Base-by-base conservation (phyloP, 2,329 filamentous ascomycete genomes). In the Chaetomium strumarium region DNA sequence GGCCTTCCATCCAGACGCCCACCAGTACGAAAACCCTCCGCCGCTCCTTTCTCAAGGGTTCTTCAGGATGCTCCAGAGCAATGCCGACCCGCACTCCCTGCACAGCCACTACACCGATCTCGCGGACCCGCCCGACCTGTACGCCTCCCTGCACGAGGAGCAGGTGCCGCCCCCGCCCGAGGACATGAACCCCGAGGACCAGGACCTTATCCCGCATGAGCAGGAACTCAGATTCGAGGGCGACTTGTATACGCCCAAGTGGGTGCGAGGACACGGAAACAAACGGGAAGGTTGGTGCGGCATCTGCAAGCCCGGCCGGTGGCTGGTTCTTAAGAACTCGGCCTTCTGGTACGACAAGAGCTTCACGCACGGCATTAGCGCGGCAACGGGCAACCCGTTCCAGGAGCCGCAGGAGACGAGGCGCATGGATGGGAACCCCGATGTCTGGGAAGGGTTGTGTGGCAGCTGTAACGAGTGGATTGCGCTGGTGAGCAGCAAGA, bases 281-380 rank as follows among this genome's bases (percentile, higher is more conserved):
- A 90, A 91, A 74, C 84, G 89, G 39, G 88, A 92, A 68, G 89
- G 89, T 3, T 95, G 89, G 88, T 95, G 89, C 63, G 88, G 88
- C 19, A 87, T 92, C 61, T 95, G 89, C 74, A 91, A 90, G 67
- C 86, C 88, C 2, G 88, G 88, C 2, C 78, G 88, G 46, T 95
- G 90, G 90, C 79, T 92, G 49, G 88, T 91, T 14, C 75, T 95
- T 54, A 95, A 93, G 74, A 93, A 95, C 71, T 91, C 86, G 51
- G 89, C 89, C 7, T 95, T 89, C 68, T 95, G 90, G 89, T 95
- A 95, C 68, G 89, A 95, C 73, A 92, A 93, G 75, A 88, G 85
- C 52, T 95, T 93, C 67, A 89, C 86, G 2, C 90, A 95, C 64
- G 89, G 89, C 46, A 89, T 95, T 67, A 90, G 86, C 64, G 88